These are phyloP conservation scores for Eucalyptus regnans DNA, from an alignment of 345 rosid genomes.

Conservation along the genomic window DNA sequence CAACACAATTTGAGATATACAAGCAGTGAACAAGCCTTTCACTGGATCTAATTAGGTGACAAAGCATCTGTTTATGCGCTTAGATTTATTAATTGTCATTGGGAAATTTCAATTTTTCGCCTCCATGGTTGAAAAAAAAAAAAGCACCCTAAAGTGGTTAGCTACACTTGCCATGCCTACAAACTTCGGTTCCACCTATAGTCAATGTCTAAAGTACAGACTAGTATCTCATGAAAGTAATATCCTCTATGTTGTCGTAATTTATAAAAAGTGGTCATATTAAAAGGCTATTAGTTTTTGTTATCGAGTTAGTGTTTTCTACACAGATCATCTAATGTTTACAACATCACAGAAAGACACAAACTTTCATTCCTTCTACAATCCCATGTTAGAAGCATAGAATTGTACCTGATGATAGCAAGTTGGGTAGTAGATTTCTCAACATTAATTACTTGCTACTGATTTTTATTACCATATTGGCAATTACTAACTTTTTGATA, in stretches of 20 bases:
- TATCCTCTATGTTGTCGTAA: not conserved
- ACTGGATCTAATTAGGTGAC: not conserved
- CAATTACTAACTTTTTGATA: not conserved
- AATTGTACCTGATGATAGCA: not conserved
- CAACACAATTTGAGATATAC: not conserved
- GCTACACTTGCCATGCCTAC: not conserved
- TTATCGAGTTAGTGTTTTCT: not conserved
- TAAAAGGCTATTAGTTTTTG: not conserved
- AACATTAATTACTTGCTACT: not conserved
- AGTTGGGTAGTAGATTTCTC: not conserved
- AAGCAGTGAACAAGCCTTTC: not conserved
- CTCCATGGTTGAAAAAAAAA: not conserved
- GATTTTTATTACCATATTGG: not conserved
- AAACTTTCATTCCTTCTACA: not conserved
- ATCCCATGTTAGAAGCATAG: not conserved
- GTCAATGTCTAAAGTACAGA: not conserved
- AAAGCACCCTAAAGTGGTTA: not conserved
- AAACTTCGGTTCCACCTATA: not conserved
- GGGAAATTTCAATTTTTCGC: not conserved
- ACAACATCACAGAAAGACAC: not conserved
- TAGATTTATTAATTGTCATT: not conserved
- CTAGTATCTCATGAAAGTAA: not conserved
- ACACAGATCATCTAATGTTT: not conserved
- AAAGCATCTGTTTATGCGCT: not conserved
- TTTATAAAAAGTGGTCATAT: not conserved